Evolutionary conservation across 768 basidiomycete species (phyloP), one percentile per base, ranked within the genome.

Genomic region (Gymnopilus junonius): DNA sequence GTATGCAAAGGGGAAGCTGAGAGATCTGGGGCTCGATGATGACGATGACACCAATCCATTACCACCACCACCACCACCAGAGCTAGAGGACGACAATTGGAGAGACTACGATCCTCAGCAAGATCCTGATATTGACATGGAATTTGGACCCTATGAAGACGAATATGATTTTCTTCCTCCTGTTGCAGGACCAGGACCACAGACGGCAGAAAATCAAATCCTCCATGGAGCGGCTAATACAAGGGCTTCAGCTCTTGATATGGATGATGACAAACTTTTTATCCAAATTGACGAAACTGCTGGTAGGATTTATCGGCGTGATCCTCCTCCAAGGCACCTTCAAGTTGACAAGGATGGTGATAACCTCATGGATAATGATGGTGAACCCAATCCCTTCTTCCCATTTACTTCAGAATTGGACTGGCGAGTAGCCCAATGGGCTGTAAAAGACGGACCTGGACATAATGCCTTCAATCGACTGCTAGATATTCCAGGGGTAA

Each of bases 371-470:
- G 27, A 21, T 8, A 3, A 20, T 17, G n/a, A n/a, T n/a, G n/a
- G 37, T 17, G 31, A 31, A 35, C 62, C 0, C 66, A 63, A 14
- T n/a, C n/a, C 31, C 37, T 64, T 56, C 8, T 63, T 62, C 51
- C 75, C 75, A 0, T 75, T 76, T 31, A 55, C 56, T 1, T 71
- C 70, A 3, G 64, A 71, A 8, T 25, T 74, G 25, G 73, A 76
- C 46, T 76, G 73, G 72, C 23, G 50, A 29, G 60, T 75, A 14
- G 73, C 71, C 0, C 59, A 67, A 11, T 76, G 75, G 75, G 73
- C 69, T 2, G 51, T 74, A 0, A 70, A 71, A 20, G 70, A 75
- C 21, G 65, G 67, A n/a, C n/a, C n/a, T 5, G 69, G 75, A 0
- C 67, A 74, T 25, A 74, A 68, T n/a, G 63, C 72, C 0, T 67